A percentile compares a stretch with the other conserved stretches of the same genome.
These are phyloP conservation scores for Suillus subalutaceus DNA, from an alignment of 768 basidiomycete species.

Conservation along the genomic window DNA sequence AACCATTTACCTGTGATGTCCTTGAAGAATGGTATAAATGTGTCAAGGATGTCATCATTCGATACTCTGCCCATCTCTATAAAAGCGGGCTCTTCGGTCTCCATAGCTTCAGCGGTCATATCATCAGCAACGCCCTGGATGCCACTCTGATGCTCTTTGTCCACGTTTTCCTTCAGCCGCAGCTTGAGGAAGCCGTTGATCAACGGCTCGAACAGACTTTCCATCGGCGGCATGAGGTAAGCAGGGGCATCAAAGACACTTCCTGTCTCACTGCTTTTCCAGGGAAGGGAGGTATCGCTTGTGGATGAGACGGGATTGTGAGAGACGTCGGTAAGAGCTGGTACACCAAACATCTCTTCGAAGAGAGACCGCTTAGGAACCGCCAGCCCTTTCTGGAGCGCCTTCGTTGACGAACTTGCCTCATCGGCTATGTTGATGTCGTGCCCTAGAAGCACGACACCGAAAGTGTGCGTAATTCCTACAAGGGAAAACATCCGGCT, in stretches of 20 bases:
- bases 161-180: conserved; percentile 27
- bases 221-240: conserved; percentile 76
- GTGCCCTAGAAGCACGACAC: conserved; percentile 71
- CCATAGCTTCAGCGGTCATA: conserved; percentile 44
- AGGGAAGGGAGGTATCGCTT: conserved; percentile 29
- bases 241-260: conserved; percentile 68
- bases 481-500: conserved; percentile 56
- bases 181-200: conserved; percentile 49
- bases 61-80: conserved; percentile 39
- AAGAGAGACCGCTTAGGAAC: conserved; percentile 64
- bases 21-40: conserved; percentile 68
- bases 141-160: conserved; percentile 13
- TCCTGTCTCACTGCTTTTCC: conserved; percentile 45
- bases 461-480: conserved; percentile 70
- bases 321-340: conserved; percentile 54
- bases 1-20: conserved; percentile 43
- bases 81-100: conserved; percentile 22
- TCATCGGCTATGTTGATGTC: conserved; percentile 43
- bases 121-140: conserved; percentile 42
- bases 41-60: conserved; percentile 56
- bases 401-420: conserved; percentile 45
- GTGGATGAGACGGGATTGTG: conserved; percentile 8
- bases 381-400: conserved; percentile 33
- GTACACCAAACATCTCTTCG: conserved; percentile 88
- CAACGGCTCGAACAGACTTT: conserved; percentile 68